These are phyloP conservation scores for Solioccasus polychromus DNA, from an alignment of 768 basidiomycete genomes.

Conservation along the genomic window DNA sequence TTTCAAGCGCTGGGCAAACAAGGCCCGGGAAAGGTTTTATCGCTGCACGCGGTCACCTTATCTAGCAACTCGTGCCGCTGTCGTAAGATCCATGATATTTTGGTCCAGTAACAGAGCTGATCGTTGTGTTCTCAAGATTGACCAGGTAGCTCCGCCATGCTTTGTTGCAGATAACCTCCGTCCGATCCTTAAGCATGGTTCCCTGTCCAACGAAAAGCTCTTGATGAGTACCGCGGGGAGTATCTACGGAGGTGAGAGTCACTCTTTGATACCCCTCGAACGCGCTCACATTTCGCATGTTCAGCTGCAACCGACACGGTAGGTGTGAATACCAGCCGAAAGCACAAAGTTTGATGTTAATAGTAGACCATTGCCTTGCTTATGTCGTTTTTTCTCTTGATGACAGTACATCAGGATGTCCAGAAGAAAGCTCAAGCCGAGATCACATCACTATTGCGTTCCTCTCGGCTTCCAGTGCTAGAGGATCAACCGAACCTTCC, in stretches of 20 bases:
- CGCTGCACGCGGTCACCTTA: constrained; percentile 9
- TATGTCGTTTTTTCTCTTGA: constrained; percentile 13
- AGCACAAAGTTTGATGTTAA: neutral
- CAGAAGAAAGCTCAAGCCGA: constrained; percentile 27
- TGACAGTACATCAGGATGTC: constrained; percentile 18
- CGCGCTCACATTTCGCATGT: neutral
- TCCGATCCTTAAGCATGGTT: neutral
- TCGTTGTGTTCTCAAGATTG: neutral
- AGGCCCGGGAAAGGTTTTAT: constrained; percentile 11
- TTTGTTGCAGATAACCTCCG: constrained; percentile 7
- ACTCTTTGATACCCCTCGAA: neutral
- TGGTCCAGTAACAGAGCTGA: neutral
- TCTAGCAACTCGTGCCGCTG: constrained; percentile 1
- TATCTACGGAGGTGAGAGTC: constrained; percentile 6
- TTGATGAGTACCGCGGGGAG: constrained; percentile 8
- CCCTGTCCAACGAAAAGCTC: neutral
- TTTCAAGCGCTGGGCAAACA: constrained; percentile 32
- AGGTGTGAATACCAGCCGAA: neutral
- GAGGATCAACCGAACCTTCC: constrained; percentile 27
- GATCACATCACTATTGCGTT: constrained; percentile 21
- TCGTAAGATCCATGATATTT: neutral
- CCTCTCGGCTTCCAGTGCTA: constrained; percentile 17
- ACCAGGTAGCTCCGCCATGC: constrained; percentile 3
- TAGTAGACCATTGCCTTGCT: constrained; percentile 4
- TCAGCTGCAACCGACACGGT: constrained; percentile 13